Conservation (phyloP, 768 basidiomycete genomes). For the Psilocybe subaeruginosa region DNA sequence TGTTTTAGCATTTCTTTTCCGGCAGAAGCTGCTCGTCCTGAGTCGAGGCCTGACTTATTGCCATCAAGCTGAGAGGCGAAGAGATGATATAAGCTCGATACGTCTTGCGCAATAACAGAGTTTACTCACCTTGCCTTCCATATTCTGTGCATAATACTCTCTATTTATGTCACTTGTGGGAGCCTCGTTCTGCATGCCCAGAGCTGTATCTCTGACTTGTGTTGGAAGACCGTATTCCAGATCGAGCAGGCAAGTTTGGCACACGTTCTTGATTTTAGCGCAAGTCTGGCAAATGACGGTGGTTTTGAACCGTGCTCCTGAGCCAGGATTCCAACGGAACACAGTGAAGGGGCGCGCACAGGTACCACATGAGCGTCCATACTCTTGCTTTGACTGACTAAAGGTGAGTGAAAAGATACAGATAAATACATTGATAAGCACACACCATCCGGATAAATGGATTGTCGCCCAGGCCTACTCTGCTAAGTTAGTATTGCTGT, state of each 20-base stretch:
- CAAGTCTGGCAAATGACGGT: slow-evolving; percentile 98
- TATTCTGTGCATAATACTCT: slow-evolving; percentile 92
- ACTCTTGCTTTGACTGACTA: slow-evolving; percentile 92
- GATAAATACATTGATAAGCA: neutral
- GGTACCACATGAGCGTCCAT: slow-evolving; percentile 94
- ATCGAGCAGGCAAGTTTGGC: slow-evolving; percentile 97
- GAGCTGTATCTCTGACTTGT: slow-evolving; percentile 95
- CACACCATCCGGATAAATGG: slow-evolving; percentile 94
- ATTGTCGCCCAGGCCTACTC: slow-evolving; percentile 81
- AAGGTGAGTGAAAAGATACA: neutral
- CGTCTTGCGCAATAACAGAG: neutral
- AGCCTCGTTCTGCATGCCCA: slow-evolving; percentile 83
- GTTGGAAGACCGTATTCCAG: slow-evolving; percentile 96
- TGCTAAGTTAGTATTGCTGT: neutral
- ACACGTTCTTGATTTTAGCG: slow-evolving; percentile 94
- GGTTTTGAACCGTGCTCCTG: slow-evolving; percentile 92
- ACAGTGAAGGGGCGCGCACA: slow-evolving; percentile 96
- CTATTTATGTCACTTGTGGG: slow-evolving; percentile 98
- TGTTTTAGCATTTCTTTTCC: slow-evolving; percentile 98
- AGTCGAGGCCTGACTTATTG: slow-evolving; percentile 64
- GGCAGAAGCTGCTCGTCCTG: slow-evolving; percentile 68
- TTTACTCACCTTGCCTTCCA: slow-evolving; percentile 74
- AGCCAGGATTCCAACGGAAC: slow-evolving; percentile 98
- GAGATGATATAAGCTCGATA: too few relatives aligned
- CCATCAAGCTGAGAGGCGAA: slow-evolving; percentile 59